Conservation (phyloP, 768 basidiomycete genomes). For the Lentinula lateritia region DNA sequence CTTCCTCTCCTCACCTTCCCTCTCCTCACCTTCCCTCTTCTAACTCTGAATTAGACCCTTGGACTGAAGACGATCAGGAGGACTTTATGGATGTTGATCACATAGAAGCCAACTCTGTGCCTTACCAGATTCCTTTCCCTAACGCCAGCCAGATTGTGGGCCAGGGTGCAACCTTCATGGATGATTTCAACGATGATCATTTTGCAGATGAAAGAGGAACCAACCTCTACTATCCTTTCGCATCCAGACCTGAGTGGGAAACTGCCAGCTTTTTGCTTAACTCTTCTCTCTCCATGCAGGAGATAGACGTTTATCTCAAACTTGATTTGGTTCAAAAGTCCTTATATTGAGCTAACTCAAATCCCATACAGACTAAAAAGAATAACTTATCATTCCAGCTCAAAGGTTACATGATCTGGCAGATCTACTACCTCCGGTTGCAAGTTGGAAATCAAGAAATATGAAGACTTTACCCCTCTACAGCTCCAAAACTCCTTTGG, state of each 20-base stretch:
- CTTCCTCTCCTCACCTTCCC: no score
- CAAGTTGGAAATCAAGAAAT: background rate
- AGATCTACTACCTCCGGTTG: background rate
- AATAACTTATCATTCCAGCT: background rate
- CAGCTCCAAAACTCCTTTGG: background rate
- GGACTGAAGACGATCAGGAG: no score
- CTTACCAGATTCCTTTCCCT: no score
- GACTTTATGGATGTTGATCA: no score
- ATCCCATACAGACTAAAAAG: background rate
- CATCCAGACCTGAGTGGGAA: no score
- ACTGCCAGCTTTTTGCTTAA: no score
- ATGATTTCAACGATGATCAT: background rate
- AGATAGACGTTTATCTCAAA: background rate
- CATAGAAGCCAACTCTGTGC: no score
- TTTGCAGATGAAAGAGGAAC: background rate
- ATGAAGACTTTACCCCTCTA: background rate
- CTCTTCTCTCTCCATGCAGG: no score
- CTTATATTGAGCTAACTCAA: background rate
- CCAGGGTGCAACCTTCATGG: background rate
- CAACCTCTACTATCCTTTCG: background rate
- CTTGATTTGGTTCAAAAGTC: background rate
- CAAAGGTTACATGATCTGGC: background rate
- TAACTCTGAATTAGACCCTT: no score
- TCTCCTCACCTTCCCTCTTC: no score
- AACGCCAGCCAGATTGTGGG: no score